Evolutionary conservation across 2,329 filamentous ascomycete species (phyloP), one percentile per base, ranked within the genome.

Genomic region (Alternaria incomplexa): DNA sequence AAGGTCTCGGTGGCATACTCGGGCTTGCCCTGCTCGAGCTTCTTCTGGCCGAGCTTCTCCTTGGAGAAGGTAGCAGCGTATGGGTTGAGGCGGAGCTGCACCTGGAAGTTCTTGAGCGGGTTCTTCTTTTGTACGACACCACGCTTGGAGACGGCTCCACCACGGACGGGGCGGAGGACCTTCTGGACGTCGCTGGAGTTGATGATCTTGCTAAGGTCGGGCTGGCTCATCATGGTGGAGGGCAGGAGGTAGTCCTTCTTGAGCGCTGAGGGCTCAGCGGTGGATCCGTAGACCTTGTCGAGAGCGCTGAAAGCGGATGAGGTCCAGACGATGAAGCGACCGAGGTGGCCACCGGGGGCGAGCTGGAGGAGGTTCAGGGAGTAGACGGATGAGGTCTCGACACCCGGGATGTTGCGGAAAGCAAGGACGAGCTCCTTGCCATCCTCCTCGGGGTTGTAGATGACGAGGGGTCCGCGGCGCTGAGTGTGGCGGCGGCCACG

Each of bases 201-300:
- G 91, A 99, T 99, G 81, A 99, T 89, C 85, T 96, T 96, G 86
- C 89, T 90, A 78, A 99, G 90, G 81, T 99, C 96, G 81, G 96
- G 90, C 89, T 99, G 95, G 80, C 91, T 88, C 82, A 99, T 92
- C 76, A 96, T 84, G 87, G 95, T 94, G 80, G 91, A 91, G 73
- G 96, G 96, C 75, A 99, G 90, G 80, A 97, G 89, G 92, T 96
- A 99, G 89, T 99, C 95, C 88, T 96, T 96, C 93, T 99, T 99
- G 81, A 97, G 90, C 71, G 91, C 90, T 52, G 94, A 95, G 75
- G 95, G 89, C 83, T 90, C 87, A 80, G 92, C 96, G 82, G 93
- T 96, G 82, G 91, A 91, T 83, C 95, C 95, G 88, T 99, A 99
- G 88, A 99, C 91, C 84, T 90, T 90, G 86, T 99, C 95, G 71